These are phyloP conservation scores for Turnera subulata DNA, from an alignment of 345 rosid species.

Conservation along the genomic window DNA sequence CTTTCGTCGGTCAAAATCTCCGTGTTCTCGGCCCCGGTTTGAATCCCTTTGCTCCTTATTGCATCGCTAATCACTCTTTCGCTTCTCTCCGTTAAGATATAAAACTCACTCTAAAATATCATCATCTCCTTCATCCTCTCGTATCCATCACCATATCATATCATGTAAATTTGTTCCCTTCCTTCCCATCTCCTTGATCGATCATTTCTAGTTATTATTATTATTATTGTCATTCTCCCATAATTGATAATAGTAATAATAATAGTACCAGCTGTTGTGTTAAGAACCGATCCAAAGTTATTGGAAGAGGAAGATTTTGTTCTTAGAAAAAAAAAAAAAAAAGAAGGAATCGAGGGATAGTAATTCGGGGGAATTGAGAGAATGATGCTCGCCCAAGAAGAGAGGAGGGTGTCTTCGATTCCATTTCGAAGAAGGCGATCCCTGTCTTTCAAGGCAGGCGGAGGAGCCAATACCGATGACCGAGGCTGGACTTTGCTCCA, in stretches of 20 bases:
- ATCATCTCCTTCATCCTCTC: neutral
- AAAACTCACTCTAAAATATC: conserved; percentile 46
- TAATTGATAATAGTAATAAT: neutral
- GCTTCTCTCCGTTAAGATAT: too few relatives aligned
- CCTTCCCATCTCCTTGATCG: neutral
- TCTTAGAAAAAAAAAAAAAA: neutral
- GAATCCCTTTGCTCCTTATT: conserved; percentile 88
- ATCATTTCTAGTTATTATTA: neutral
- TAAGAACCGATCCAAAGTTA: too few relatives aligned
- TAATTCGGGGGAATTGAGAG: neutral
- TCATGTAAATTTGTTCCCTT: neutral
- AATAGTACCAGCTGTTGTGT: neutral
- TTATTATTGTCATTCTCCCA: neutral
- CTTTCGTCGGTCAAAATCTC: conserved; percentile 34
- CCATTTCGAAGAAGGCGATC: conserved; percentile 47
- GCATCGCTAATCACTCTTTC: conserved; percentile 74
- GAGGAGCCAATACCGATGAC: conserved; percentile 57
- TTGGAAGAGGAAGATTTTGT: neutral
- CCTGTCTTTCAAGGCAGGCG: conserved; percentile 36
- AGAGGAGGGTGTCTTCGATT: conserved; percentile 16
- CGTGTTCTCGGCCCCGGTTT: conserved; percentile 87
- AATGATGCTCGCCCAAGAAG: conserved; percentile 52
- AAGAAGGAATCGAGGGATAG: neutral
- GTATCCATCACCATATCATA: neutral
- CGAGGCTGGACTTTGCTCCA: conserved; percentile 95